Conservation (phyloP, 2,329 filamentous ascomycete species). For the Cladosporium sp. region DNA sequence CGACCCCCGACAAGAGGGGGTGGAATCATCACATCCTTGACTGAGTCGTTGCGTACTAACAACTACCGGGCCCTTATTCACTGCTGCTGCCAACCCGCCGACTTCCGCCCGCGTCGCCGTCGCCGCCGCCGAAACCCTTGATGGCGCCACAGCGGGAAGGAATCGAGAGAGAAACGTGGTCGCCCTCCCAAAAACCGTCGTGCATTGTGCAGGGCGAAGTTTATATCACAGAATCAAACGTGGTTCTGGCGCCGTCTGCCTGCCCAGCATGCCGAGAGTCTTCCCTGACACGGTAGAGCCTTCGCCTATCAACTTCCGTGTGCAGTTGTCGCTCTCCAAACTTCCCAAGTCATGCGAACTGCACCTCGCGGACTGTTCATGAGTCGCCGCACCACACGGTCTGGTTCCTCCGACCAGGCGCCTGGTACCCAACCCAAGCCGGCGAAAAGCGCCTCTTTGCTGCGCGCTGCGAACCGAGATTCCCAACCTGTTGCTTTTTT, state of each 20-base stretch:
- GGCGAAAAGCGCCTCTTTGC: neutral
- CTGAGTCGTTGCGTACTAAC: neutral
- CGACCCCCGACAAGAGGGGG: conserved; percentile 6
- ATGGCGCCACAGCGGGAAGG: conserved; percentile 21
- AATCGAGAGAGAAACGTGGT: conserved; percentile 18
- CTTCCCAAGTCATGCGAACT: neutral
- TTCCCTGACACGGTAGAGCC: neutral
- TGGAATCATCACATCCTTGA: conserved; percentile 6
- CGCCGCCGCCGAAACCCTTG: conserved; percentile 10
- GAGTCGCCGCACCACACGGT: neutral
- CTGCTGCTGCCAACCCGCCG: neutral
- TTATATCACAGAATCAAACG: conserved; percentile 14
- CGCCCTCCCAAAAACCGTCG: conserved; percentile 17
- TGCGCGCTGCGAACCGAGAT: conserved; percentile 16
- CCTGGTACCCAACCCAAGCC: conserved; percentile 9
- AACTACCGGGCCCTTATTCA: conserved; percentile 5
- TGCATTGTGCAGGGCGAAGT: conserved; percentile 21
- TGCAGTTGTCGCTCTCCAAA: conserved; percentile 1
- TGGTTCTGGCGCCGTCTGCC: conserved; percentile 1
- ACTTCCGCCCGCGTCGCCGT: neutral
- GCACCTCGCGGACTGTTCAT: neutral
- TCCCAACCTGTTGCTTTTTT: neutral
- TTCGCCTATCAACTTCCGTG: neutral
- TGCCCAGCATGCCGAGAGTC: neutral
- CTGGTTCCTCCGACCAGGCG: conserved; percentile 12